Conservation (phyloP, 192 early-diverging fungal species). For the Ambispora gerdemannii region DNA sequence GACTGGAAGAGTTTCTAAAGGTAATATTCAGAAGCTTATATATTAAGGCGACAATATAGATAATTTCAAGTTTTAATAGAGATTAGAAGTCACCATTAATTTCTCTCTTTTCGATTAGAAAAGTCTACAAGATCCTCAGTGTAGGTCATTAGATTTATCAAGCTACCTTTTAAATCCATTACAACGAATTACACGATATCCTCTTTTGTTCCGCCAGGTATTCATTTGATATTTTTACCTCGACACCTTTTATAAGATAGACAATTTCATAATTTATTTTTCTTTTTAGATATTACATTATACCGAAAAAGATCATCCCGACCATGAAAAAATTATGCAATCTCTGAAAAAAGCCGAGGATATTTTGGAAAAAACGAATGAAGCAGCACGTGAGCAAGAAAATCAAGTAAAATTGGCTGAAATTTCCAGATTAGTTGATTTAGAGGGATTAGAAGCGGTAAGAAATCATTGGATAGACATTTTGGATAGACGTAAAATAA, state of each 20-base stretch:
- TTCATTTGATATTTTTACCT: not conserved
- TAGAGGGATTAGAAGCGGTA: slow-evolving; percentile 50
- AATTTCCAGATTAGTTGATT: slow-evolving; percentile 56
- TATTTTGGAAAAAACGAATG: slow-evolving; percentile 80
- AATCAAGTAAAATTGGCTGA: slow-evolving; percentile 56
- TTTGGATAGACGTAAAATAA: too few species aligned
- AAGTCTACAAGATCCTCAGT: slow-evolving; percentile 55
- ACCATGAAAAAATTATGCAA: slow-evolving; percentile 60
- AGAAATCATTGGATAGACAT: not conserved
- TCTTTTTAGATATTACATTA: slow-evolving; percentile 60
- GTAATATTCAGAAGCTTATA: too few species aligned
- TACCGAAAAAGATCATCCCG: slow-evolving; percentile 75
- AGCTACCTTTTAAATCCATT: slow-evolving; percentile 85
- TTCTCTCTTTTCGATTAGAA: too few species aligned
- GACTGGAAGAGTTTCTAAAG: slow-evolving; percentile 62
- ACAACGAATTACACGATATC: slow-evolving; percentile 93
- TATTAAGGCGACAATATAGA: too few species aligned
- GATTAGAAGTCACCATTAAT: too few species aligned
- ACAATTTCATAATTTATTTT: not conserved
- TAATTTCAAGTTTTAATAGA: too few species aligned
- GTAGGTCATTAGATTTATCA: slow-evolving; percentile 70
- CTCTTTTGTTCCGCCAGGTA: slow-evolving; percentile 78
- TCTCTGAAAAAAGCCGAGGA: slow-evolving; percentile 68
- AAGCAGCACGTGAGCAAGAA: slow-evolving; percentile 66
- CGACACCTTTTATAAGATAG: not conserved